Percentiles rank a stretch among this genome's conserved stretches.
Conservation (phyloP, 805 yeast genomes). For the Kodamaea laetipori region DNA sequence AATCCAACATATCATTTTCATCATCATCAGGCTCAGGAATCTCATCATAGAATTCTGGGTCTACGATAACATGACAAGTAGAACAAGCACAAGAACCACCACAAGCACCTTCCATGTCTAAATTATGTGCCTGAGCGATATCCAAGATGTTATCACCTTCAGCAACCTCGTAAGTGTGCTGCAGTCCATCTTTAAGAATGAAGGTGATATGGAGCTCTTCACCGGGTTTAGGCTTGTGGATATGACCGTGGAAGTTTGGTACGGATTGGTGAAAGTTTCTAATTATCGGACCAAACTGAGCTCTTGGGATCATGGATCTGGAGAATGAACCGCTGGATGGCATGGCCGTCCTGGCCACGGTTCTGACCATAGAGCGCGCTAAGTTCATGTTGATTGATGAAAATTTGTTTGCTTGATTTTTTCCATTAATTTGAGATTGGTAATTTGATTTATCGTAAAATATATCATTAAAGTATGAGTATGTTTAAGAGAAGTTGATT, state of each 20-base stretch:
- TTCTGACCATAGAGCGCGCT: conserved; percentile 3
- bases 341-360: background rate
- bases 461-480: too few relatives aligned
- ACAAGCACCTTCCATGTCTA: conserved; percentile 98
- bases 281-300: conserved; percentile 15
- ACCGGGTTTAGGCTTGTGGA: conserved; percentile 89
- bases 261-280: conserved; percentile 19
- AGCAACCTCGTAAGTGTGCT: conserved; percentile 77
- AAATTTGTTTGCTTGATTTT: background rate
- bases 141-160: conserved; percentile 92
- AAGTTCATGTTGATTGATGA: too few relatives aligned
- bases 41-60: conserved; percentile 88
- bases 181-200: conserved; percentile 88
- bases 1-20: conserved; percentile 96
- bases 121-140: conserved; percentile 88
- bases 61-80: conserved; percentile 95
- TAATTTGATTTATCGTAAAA: too few relatives aligned
- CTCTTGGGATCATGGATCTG: background rate
- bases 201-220: conserved; percentile 83
- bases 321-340: too few relatives aligned
- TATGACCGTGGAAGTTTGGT: conserved; percentile 67
- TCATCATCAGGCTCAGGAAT: conserved; percentile 96
- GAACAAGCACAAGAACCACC: conserved; percentile 99
- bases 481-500: too few relatives aligned
- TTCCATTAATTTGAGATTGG: background rate